A percentile compares a stretch with the other conserved stretches of the same genome.
Conservation (phyloP, 345 rosid genomes). For the Eutrema japonicum region DNA sequence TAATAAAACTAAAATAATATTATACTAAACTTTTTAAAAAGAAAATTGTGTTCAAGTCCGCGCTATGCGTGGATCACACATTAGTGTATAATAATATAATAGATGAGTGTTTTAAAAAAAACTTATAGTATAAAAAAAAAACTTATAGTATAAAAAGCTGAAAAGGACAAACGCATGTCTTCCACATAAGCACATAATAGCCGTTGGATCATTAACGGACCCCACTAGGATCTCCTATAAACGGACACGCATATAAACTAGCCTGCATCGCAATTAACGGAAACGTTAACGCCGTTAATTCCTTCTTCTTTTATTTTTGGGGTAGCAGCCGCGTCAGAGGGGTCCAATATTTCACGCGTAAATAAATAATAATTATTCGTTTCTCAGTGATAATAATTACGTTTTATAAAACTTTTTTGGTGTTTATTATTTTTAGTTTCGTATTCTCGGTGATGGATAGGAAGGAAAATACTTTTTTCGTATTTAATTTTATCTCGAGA, state of each 20-base stretch:
- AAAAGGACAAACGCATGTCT: slow-evolving; percentile 7
- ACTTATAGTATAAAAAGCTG: slow-evolving; percentile 11
- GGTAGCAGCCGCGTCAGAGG: not conserved
- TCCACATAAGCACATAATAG: slow-evolving; percentile 5
- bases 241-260: slow-evolving; percentile 2
- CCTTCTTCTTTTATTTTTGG: not conserved
- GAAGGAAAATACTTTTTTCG: not conserved
- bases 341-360: slow-evolving; percentile 47
- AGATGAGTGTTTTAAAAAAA: no score
- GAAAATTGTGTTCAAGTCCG: no score
- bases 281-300: slow-evolving; percentile 15
- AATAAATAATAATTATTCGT: not conserved
- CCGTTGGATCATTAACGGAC: slow-evolving; percentile 19
- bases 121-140: no score
- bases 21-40: no score
- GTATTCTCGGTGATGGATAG: slow-evolving; percentile 5
- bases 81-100: no score
- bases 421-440: not conserved
- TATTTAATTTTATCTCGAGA: slow-evolving; percentile 2
- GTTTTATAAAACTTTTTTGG: no score
- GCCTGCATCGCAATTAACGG: slow-evolving; percentile 14
- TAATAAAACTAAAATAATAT: no score
- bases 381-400: slow-evolving; percentile 11
- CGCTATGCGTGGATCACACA: no score
- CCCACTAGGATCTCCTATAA: not conserved